Evolutionary conservation across 768 basidiomycete genomes (phyloP), one percentile per base, ranked within the genome.

Genomic region (Auriculariales sp.): DNA sequence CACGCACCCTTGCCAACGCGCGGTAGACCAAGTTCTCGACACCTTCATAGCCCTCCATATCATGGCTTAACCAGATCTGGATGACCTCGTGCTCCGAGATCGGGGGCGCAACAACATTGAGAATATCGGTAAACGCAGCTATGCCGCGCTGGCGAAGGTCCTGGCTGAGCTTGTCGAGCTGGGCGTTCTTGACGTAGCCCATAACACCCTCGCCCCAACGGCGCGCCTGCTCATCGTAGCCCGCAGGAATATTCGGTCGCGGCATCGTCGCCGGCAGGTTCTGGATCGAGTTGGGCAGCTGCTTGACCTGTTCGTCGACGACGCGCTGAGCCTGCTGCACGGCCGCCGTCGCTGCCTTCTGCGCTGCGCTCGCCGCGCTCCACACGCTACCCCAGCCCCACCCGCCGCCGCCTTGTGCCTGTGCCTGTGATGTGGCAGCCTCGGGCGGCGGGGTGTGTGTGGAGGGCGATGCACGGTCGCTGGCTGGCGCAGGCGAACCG

Each of bases 31-130:
- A 74, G 10, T 82, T 75, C 66, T 98, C 94, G 35, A 98, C 75
- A 5, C 95, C 95, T 51, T 93, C 91, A 61, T 94, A 97, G 15
- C 95, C 95, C 54, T 76, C 72, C 93, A 99, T 93, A 56, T 95
- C 92, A 66, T 98, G 93, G 59, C 83, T 85, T 32, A 99, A 68
- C 84, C 88, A 90, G 6, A 99, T 81, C 62, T 95, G 81, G 55
- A 99, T 92, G 14, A 97, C 90, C 65, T 99, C 95, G 61, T 98
- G 94, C 63, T 94, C 93, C 24, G 93, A 88, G 58, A 98, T 98
- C 11, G 95, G 95, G 34, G 95, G 95, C 0, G 95, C 95, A 52
- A 99, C 94, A 27, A 84, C 94, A 61, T 97, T 94, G 47, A 99
- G 70, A 50, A 99, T 81, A 51, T 94, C 92, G 2, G 79, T 88